Conservation (phyloP, 2,329 filamentous ascomycete species). For the Ophiocordyceps sinensis region DNA sequence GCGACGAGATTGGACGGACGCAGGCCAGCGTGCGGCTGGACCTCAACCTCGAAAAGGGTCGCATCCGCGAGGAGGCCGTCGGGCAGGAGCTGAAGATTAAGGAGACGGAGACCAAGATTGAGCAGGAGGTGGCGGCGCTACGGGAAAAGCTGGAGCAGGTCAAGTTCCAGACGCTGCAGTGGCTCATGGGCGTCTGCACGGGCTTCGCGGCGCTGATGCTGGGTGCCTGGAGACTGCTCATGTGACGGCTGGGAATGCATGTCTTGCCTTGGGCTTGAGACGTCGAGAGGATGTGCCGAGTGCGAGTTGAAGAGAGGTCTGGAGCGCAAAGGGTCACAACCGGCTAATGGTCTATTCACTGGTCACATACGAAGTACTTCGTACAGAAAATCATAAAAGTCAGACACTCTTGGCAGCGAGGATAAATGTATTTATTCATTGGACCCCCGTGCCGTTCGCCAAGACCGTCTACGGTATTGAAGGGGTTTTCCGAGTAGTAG, state of each 20-base stretch:
- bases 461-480: too few species aligned
- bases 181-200: conserved; percentile 78
- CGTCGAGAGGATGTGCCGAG: too few species aligned
- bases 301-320: too few species aligned
- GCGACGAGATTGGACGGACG: conserved; percentile 88
- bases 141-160: conserved; percentile 89
- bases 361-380: too few species aligned
- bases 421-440: too few species aligned
- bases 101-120: conserved; percentile 96
- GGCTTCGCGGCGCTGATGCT: conserved; percentile 52
- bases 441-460: too few species aligned
- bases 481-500: too few species aligned
- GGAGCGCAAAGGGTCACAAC: too few species aligned
- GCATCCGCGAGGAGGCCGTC: conserved; percentile 91
- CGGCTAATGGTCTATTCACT: too few species aligned
- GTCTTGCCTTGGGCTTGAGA: too few species aligned
- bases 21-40: conserved; percentile 88
- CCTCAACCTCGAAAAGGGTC: conserved; percentile 89
- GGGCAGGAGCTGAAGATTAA: conserved; percentile 96
- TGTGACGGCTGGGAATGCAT: conserved; percentile 25
- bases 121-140: conserved; percentile 87
- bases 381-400: too few species aligned
- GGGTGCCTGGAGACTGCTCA: conserved; percentile 56
- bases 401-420: too few species aligned
- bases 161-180: conserved; percentile 96